Evolutionary conservation across 2,329 filamentous ascomycete genomes (phyloP).

Genomic region (Botrytis elliptica): DNA sequence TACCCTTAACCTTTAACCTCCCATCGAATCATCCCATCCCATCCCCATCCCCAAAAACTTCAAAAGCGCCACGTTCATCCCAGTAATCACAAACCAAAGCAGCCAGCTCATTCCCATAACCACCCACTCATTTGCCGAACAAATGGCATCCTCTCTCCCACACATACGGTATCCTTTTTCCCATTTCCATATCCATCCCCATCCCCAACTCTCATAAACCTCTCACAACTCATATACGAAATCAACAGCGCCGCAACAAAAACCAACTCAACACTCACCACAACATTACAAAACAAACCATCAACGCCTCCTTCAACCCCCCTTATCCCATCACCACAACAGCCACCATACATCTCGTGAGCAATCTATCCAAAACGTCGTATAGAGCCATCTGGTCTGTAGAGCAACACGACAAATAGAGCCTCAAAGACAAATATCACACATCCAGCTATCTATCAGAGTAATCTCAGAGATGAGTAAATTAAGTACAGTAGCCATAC

Average conservation of each 20-base stretch:
- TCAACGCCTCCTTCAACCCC: slow-evolving; percentile 68
- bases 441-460: slow-evolving; percentile 54
- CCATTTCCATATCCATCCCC: slow-evolving; percentile 22
- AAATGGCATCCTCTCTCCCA: slow-evolving; percentile 25
- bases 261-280: slow-evolving; percentile 74
- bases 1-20: too few relatives aligned
- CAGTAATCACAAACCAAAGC: slow-evolving; percentile 71
- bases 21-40: slow-evolving; percentile 6
- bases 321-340: slow-evolving; percentile 70
- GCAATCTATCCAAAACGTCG: slow-evolving; percentile 51
- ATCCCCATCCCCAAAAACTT: slow-evolving; percentile 55
- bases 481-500: slow-evolving; percentile 68
- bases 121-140: slow-evolving; percentile 69
- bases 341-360: slow-evolving; percentile 77
- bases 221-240: slow-evolving; percentile 74
- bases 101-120: slow-evolving; percentile 54
- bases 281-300: slow-evolving; percentile 70
- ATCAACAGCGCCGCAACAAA: slow-evolving; percentile 78
- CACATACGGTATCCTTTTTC: slow-evolving; percentile 2
- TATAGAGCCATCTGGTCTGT: slow-evolving; percentile 57
- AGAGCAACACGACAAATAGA: slow-evolving; percentile 65
- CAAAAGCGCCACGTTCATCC: slow-evolving; percentile 73
- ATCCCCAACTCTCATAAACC: slow-evolving; percentile 64
- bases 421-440: slow-evolving; percentile 66
- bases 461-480: slow-evolving; percentile 61